A percentile compares a stretch with the other conserved stretches of the same genome.
These are phyloP conservation scores for Zygnema circumcarinatum DNA, from an alignment of 139 green algal species.

Conservation along the genomic window DNA sequence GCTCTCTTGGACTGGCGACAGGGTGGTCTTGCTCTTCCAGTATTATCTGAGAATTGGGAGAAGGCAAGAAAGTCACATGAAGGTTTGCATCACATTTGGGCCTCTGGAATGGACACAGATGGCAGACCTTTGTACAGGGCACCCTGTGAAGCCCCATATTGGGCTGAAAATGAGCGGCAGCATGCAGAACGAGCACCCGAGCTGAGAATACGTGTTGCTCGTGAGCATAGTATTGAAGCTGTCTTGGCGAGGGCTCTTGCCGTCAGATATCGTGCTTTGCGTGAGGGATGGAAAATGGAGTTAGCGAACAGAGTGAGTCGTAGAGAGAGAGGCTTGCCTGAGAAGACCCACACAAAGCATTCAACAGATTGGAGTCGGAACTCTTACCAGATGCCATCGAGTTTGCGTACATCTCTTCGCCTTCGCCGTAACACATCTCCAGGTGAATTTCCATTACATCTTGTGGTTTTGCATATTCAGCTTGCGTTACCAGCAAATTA, in stretches of 20 bases:
- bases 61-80: not conserved
- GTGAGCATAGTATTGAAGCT: not conserved
- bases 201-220: not conserved
- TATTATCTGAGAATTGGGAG: not conserved
- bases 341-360: not conserved
- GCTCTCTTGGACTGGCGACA: not conserved
- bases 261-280: constrained; percentile 28
- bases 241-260: not conserved
- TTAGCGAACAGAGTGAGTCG: not conserved
- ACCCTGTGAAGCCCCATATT: constrained; percentile 32
- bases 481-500: no score
- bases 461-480: no score
- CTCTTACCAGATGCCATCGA: not conserved
- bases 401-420: constrained; percentile 3
- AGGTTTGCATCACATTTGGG: not conserved
- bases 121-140: constrained; percentile 14
- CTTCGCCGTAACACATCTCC: not conserved
- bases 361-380: not conserved
- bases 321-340: not conserved
- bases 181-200: not conserved
- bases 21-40: not conserved
- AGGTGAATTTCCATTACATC: no score
- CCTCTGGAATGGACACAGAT: not conserved
- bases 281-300: constrained; percentile 28
- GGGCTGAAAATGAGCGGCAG: constrained; percentile 27